Conservation (phyloP, 371 early-diverging fungal species). For the Haplosporangium sp. region DNA sequence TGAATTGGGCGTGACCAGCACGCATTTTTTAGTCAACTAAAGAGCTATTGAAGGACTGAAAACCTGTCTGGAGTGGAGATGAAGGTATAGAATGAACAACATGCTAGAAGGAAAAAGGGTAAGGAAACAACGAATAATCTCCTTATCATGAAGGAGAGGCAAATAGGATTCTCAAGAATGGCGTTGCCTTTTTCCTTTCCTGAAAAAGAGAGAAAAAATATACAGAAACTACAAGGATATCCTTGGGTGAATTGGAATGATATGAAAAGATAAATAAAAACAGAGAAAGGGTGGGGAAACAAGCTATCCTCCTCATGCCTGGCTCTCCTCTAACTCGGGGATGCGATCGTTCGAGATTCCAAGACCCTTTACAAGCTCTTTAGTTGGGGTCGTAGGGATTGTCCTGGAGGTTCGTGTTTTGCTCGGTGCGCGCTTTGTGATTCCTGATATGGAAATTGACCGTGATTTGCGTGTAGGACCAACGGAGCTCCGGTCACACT, state of each 20-base stretch:
- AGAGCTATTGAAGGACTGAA: no score
- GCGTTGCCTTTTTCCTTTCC: no score
- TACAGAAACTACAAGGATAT: not conserved
- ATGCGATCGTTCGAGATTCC: conserved; percentile 39
- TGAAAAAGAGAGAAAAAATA: no score
- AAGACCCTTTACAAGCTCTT: conserved; percentile 29
- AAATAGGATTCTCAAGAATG: no score
- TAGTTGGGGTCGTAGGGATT: conserved; percentile 21
- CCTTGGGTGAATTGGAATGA: no score
- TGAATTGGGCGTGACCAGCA: no score
- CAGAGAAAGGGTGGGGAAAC: not conserved
- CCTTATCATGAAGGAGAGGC: no score
- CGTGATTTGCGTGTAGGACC: conserved; percentile 42
- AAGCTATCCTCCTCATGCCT: not conserved
- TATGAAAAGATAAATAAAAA: not conserved
- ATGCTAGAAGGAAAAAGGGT: no score
- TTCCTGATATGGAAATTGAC: conserved; percentile 44
- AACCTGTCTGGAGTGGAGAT: no score
- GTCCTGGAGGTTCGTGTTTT: conserved; percentile 30
- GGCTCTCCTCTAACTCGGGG: conserved; percentile 37
- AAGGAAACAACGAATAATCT: no score
- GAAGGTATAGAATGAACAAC: no score
- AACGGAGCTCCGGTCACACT: conserved; percentile 24
- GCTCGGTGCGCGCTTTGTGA: conserved; percentile 37
- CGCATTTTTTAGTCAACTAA: no score